Evolutionary conservation across 106 monocot species (phyloP).

Genomic region (Dioscorea dumetorum): DNA sequence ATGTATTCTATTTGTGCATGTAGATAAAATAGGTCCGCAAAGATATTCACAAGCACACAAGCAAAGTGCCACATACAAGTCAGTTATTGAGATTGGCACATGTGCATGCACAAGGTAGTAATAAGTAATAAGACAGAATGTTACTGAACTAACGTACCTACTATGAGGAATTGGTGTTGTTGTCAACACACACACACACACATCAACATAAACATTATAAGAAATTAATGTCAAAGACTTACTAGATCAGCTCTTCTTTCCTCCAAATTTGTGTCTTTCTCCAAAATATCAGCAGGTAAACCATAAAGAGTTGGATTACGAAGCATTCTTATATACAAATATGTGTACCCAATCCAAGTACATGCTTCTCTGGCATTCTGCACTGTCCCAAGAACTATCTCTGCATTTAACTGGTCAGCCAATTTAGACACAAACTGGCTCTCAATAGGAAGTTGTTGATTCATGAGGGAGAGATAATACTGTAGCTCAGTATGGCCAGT

Average conservation of each 20-base stretch:
- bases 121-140: too few relatives aligned
- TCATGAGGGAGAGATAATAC: constrained; percentile 98
- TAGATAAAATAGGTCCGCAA: too few relatives aligned
- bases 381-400: constrained; percentile 97
- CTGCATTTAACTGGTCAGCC: constrained; percentile 98
- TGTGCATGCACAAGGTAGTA: too few relatives aligned
- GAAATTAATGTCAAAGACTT: constrained; percentile 10
- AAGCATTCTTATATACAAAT: constrained; percentile 88
- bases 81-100: too few relatives aligned
- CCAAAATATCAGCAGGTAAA: constrained; percentile 64
- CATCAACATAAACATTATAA: neutral
- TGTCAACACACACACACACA: too few relatives aligned
- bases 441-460: constrained; percentile 97
- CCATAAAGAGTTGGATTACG: constrained; percentile 95
- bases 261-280: constrained; percentile 74
- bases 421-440: constrained; percentile 94
- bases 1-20: too few relatives aligned
- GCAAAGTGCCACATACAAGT: too few relatives aligned
- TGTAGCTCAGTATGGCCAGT: constrained; percentile 92
- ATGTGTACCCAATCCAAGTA: constrained; percentile 93
- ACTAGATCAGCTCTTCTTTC: constrained; percentile 97
- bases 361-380: constrained; percentile 98
- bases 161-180: too few relatives aligned
- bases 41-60: too few relatives aligned
- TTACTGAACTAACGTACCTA: too few relatives aligned